Evolutionary conservation across 2,329 filamentous ascomycete genomes (phyloP).

Genomic region (Septoria linicola): DNA sequence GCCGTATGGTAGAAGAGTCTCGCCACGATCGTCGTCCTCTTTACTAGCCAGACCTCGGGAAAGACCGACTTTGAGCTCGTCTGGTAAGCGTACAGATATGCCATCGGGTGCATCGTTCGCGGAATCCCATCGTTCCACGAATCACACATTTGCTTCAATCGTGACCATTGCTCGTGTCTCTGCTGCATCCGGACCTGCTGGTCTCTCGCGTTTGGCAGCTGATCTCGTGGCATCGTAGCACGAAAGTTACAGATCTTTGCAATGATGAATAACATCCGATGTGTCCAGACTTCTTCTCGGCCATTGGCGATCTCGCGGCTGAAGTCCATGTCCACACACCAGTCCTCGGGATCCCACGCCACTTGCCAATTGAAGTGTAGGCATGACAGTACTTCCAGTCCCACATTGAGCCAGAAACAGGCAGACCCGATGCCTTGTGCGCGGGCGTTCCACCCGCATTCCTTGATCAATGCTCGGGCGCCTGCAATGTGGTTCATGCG

Average conservation of each 20-base stretch:
- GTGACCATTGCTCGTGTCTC: slow-evolving; percentile 73
- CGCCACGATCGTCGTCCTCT: slow-evolving; percentile 75
- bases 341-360: slow-evolving; percentile 85
- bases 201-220: slow-evolving; percentile 55
- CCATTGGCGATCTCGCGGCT: slow-evolving; percentile 57
- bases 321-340: slow-evolving; percentile 81
- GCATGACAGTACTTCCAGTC: slow-evolving; percentile 85
- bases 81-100: slow-evolving; percentile 68
- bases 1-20: slow-evolving; percentile 87
- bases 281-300: slow-evolving; percentile 80
- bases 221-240: slow-evolving; percentile 62
- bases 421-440: slow-evolving; percentile 77
- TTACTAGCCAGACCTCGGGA: slow-evolving; percentile 85
- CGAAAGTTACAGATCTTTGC: slow-evolving; percentile 86
- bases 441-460: slow-evolving; percentile 82
- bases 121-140: slow-evolving; percentile 78
- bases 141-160: slow-evolving; percentile 77
- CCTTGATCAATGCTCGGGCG: slow-evolving; percentile 79
- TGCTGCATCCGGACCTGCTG: slow-evolving; percentile 64
- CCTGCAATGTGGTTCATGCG: slow-evolving; percentile 89
- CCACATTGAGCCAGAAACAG: slow-evolving; percentile 92
- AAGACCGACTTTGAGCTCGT: slow-evolving; percentile 71
- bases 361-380: slow-evolving; percentile 83
- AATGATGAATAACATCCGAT: slow-evolving; percentile 83
- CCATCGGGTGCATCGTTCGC: slow-evolving; percentile 82